Conservation (phyloP, 2,329 filamentous ascomycete species). For the Erysiphe pulchra region DNA sequence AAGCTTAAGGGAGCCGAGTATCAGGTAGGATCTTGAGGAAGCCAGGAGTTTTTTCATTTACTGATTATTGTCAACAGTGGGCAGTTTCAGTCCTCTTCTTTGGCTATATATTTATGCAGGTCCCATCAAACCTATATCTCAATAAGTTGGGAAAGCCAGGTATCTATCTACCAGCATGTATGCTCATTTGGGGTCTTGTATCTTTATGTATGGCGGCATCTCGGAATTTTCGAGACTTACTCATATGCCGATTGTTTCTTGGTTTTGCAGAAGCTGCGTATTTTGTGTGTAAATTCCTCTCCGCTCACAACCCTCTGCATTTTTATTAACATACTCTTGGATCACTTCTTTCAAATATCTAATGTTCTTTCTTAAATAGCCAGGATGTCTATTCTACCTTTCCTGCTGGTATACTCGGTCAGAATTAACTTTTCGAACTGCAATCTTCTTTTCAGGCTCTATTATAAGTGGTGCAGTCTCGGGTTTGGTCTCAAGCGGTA, state of each 20-base stretch:
- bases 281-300: conserved; percentile 16
- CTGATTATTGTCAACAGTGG: conserved; percentile 11
- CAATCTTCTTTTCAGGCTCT: conserved; percentile 39
- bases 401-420: conserved; percentile 43
- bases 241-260: conserved; percentile 22
- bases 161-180: conserved; percentile 23
- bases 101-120: conserved; percentile 17
- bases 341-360: neutral
- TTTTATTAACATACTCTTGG: too few species aligned
- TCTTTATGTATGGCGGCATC: conserved; percentile 23
- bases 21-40: conserved; percentile 10
- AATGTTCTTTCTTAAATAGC: conserved; percentile 12
- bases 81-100: conserved; percentile 17
- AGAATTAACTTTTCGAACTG: conserved; percentile 39
- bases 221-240: conserved; percentile 19
- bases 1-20: conserved; percentile 17
- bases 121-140: conserved; percentile 23
- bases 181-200: conserved; percentile 24
- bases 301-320: too few species aligned
- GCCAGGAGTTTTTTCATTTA: too few species aligned
- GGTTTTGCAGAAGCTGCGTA: conserved; percentile 29
- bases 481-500: conserved; percentile 36
- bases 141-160: conserved; percentile 23
- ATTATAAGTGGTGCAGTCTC: conserved; percentile 49
- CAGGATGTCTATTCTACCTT: conserved; percentile 36